Evolutionary conservation across 441 rosid genomes (phyloP), one percentile per base, ranked within the genome.

Genomic region (Omphalea diandra): DNA sequence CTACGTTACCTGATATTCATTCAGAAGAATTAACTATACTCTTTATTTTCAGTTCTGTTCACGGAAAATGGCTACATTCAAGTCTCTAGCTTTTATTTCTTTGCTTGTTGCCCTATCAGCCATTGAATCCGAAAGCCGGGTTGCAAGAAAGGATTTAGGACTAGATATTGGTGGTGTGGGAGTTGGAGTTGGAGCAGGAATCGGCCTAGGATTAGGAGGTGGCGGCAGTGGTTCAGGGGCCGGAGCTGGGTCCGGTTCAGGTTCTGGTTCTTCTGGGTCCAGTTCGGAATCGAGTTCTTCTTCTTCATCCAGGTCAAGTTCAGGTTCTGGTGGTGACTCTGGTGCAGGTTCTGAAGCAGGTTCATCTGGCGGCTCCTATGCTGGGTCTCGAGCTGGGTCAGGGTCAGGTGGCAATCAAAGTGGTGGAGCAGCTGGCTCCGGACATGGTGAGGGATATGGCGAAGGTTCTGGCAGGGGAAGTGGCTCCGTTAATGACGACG

Each of bases 271-370:
- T 31, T 84, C 86, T 0, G 67, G 79, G 49, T 85, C 89, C 4
- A 66, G 75, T 17, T 83, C 90, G 0, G 79, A n/a, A n/a, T n/a
- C n/a, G n/a, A n/a, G n/a, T n/a, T n/a, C n/a, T 8, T 49, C 43
- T n/a, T 73, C 76, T 31, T 73, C 77, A 0, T 73, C 77, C 9
- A 24, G 68, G 1, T 74, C 77, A 7, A 49, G 60, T 44, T 53
- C 73, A 43, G 26, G 73, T 12, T 36, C 72, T 29, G 71, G 76
- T 22, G 69, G 65, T n/a, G n/a, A n/a, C 12, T 67, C 70, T 0
- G 82, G 82, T 18, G 80, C 86, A 14, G 89, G 88, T 41, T 86
- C 89, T 5, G 87, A 82, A 54, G 94, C 90, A 0, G 91, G 88
- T 36, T 88, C 88, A 5, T 82, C 73, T 52, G 89, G 88, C 0